Evolutionary conservation across 768 basidiomycete genomes (phyloP).

Genomic region (Russula earlei): DNA sequence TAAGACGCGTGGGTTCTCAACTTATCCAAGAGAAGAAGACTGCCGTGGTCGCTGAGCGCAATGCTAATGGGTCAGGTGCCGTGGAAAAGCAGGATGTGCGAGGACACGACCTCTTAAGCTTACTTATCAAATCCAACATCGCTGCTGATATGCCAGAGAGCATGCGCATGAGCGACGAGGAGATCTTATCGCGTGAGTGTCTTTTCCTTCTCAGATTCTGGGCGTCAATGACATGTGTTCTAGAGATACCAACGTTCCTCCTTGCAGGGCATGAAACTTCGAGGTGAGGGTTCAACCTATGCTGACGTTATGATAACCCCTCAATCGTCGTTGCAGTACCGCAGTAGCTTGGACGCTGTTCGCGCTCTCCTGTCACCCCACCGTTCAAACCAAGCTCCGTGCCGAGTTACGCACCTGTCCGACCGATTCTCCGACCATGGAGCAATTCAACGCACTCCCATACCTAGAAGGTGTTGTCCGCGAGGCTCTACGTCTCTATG

Average conservation of each 20-base stretch:
- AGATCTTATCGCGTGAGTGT: slow-evolving; percentile 25
- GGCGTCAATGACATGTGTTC: too few relatives aligned
- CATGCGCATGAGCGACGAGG: slow-evolving; percentile 25
- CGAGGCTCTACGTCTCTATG: slow-evolving; percentile 25
- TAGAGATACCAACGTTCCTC: too few relatives aligned
- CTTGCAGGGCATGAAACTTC: too few relatives aligned
- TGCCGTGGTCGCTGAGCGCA: slow-evolving; percentile 19
- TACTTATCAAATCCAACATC: slow-evolving; percentile 27
- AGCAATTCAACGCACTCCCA: slow-evolving; percentile 25
- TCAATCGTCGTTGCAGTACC: slow-evolving; percentile 7
- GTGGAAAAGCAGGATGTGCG: slow-evolving; percentile 17
- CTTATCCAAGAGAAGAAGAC: slow-evolving; percentile 43
- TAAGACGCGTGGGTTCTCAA: slow-evolving; percentile 41
- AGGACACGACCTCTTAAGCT: slow-evolving; percentile 24
- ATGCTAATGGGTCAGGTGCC: not conserved
- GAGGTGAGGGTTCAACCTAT: too few relatives aligned
- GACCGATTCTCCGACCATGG: slow-evolving; percentile 22
- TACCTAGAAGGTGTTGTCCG: slow-evolving; percentile 29
- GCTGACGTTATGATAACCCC: not conserved
- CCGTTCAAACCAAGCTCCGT: slow-evolving; percentile 27
- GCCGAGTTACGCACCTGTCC: slow-evolving; percentile 25
- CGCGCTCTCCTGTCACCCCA: slow-evolving; percentile 25
- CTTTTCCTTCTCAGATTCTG: not conserved
- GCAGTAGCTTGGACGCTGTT: slow-evolving; percentile 30
- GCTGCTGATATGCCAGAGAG: slow-evolving; percentile 23